Conservation (phyloP, 2,329 filamentous ascomycete genomes). For the Paecilomyces sp. region DNA sequence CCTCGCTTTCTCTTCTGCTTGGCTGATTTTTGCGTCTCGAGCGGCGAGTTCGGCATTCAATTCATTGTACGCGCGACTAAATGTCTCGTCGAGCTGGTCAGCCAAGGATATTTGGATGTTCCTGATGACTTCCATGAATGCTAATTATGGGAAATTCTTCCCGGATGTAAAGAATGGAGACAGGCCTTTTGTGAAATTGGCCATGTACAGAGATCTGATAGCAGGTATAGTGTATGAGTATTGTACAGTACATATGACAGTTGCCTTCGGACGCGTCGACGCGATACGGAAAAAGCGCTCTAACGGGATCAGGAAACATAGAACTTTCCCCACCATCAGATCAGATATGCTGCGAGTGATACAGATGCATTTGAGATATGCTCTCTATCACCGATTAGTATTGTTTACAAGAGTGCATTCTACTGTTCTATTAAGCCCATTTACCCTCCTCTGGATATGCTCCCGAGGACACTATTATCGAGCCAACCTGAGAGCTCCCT, state of each 20-base stretch:
- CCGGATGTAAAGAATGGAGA: neutral
- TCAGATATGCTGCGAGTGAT: neutral
- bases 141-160: neutral
- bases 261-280: neutral
- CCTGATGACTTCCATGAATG: slow-evolving; percentile 24
- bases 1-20: slow-evolving; percentile 14
- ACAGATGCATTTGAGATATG: neutral
- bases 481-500: neutral
- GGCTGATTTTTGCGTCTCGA: slow-evolving; percentile 13
- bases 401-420: neutral
- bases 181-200: neutral
- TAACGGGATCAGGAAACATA: neutral
- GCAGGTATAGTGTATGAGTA: neutral
- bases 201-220: neutral
- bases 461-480: neutral
- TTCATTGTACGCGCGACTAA: slow-evolving; percentile 20
- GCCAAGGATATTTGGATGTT: slow-evolving; percentile 21
- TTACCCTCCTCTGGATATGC: neutral
- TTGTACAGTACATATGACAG: neutral
- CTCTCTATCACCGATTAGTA: neutral
- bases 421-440: neutral
- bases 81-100: slow-evolving; percentile 18
- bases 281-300: neutral
- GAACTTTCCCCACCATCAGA: neutral
- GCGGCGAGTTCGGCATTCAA: slow-evolving; percentile 15